A percentile compares a stretch with the other conserved stretches of the same genome.
Evolutionary conservation across 768 basidiomycete genomes (phyloP).

Genomic region (Pleurotus giganteus): DNA sequence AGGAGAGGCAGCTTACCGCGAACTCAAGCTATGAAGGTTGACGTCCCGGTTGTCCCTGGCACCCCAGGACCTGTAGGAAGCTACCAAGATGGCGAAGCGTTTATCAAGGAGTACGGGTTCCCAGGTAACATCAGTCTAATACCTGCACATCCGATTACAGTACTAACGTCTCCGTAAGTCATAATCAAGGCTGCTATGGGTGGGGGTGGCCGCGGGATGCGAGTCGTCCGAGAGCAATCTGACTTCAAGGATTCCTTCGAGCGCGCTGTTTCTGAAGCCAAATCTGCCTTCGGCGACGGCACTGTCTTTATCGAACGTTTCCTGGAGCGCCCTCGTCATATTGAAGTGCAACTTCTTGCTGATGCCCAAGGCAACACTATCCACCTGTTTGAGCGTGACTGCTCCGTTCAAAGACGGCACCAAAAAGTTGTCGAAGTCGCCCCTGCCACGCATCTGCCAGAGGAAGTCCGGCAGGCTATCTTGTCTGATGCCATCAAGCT

Average conservation of each 20-base stretch:
- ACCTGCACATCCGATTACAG: neutral
- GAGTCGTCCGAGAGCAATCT: slow-evolving; percentile 92
- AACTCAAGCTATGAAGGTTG: slow-evolving; percentile 73
- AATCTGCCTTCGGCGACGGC: slow-evolving; percentile 95
- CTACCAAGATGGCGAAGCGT: slow-evolving; percentile 78
- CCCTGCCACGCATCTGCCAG: slow-evolving; percentile 90
- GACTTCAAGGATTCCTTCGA: slow-evolving; percentile 89
- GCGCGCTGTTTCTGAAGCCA: slow-evolving; percentile 93
- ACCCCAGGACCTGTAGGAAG: slow-evolving; percentile 89
- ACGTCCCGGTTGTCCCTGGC: slow-evolving; percentile 96
- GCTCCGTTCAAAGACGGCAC: slow-evolving; percentile 96
- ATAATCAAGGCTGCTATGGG: slow-evolving; percentile 99
- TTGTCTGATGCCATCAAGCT: slow-evolving; percentile 90
- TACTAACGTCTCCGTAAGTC: slow-evolving; percentile 42
- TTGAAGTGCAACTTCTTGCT: slow-evolving; percentile 94
- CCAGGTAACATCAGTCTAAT: slow-evolving; percentile 51
- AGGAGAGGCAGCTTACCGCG: neutral
- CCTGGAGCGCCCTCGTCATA: slow-evolving; percentile 94
- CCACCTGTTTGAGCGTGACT: slow-evolving; percentile 98
- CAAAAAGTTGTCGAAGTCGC: slow-evolving; percentile 99
- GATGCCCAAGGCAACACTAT: slow-evolving; percentile 92
- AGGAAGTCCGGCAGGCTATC: slow-evolving; percentile 88
- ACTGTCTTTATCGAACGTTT: slow-evolving; percentile 99
- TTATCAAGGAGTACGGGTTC: slow-evolving; percentile 96
- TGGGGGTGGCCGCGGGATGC: slow-evolving; percentile 98